These are phyloP conservation scores for Kodamaea sp. DNA, from an alignment of 1,139 yeast genomes.

Conservation along the genomic window DNA sequence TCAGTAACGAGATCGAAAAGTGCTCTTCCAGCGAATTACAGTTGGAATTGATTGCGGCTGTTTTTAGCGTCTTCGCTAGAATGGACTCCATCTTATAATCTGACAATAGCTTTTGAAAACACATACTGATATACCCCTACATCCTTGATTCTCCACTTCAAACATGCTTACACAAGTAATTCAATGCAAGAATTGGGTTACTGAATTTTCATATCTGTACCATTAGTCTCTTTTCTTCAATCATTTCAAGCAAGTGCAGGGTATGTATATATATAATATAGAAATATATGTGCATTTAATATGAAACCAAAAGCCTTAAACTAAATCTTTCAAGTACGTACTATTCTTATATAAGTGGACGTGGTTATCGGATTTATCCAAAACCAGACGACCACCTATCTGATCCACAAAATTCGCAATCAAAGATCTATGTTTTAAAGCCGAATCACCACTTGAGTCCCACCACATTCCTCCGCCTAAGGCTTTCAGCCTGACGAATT, in stretches of 20 bases:
- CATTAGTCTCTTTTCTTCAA: background rate
- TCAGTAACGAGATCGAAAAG: slow-evolving; percentile 66
- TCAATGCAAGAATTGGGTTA: no score
- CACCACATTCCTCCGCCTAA: slow-evolving; percentile 94
- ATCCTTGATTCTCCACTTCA: no score
- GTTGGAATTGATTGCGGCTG: slow-evolving; percentile 91
- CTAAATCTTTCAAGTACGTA: slow-evolving; percentile 15
- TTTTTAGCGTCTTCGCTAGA: slow-evolving; percentile 59
- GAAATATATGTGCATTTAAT: slow-evolving; percentile 2
- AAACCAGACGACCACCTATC: slow-evolving; percentile 33
- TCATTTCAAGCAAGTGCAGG: no score
- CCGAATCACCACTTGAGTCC: slow-evolving; percentile 80
- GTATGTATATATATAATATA: slow-evolving; percentile 8
- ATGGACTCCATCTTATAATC: slow-evolving; percentile 56
- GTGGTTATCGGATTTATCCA: slow-evolving; percentile 16
- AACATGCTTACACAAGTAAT: no score
- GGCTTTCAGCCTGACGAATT: slow-evolving; percentile 46
- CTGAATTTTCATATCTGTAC: background rate
- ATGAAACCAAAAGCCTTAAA: background rate
- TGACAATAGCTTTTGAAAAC: no score
- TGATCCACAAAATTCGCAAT: slow-evolving; percentile 43
- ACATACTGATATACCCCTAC: no score
- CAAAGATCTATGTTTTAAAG: slow-evolving; percentile 34
- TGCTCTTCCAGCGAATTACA: slow-evolving; percentile 60
- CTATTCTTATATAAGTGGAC: slow-evolving; percentile 19